These are phyloP conservation scores for Linanthus parryae DNA, from an alignment of 148 eudicot genomes.

Conservation along the genomic window DNA sequence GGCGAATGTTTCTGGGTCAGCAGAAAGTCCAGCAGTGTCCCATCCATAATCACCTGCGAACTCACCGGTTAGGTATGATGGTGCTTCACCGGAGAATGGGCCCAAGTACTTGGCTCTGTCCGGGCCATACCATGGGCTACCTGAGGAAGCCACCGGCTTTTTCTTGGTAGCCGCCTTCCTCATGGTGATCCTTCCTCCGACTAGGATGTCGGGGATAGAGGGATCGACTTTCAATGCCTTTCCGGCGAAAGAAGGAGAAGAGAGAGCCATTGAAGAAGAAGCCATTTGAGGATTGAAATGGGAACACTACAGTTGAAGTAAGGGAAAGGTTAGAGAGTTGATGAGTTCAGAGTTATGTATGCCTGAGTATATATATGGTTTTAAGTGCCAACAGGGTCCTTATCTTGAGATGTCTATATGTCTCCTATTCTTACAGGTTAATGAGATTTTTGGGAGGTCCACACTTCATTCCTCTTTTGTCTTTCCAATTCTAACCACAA, in stretches of 20 bases:
- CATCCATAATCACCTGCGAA: slow-evolving; percentile 44
- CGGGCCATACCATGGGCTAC: slow-evolving; percentile 25
- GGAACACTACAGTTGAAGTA: too few species aligned
- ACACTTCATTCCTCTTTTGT: too few species aligned
- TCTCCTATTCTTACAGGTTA: too few species aligned
- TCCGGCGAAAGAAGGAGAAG: slow-evolving; percentile 31
- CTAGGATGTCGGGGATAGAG: slow-evolving; percentile 13
- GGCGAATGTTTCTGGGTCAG: slow-evolving; percentile 41
- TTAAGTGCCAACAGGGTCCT: too few species aligned
- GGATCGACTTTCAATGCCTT: slow-evolving; percentile 18
- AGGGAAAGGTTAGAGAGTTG: too few species aligned
- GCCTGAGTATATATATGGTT: too few species aligned
- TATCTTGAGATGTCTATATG: too few species aligned
- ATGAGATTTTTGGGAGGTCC: too few species aligned
- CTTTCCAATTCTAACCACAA: too few species aligned
- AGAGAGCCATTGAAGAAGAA: slow-evolving; percentile 28
- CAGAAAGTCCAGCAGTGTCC: slow-evolving; percentile 43
- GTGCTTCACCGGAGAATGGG: slow-evolving; percentile 40
- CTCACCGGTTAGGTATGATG: slow-evolving; percentile 36
- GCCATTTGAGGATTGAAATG: too few species aligned
- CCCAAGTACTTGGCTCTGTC: slow-evolving; percentile 12
- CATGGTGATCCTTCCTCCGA: slow-evolving; percentile 21
- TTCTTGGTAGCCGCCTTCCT: slow-evolving; percentile 21
- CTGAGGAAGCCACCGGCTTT: slow-evolving; percentile 13
- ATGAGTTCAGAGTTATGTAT: too few species aligned